These are phyloP conservation scores for Akanthomyces muscarius DNA, from an alignment of 2,329 filamentous ascomycete species.

Conservation along the genomic window DNA sequence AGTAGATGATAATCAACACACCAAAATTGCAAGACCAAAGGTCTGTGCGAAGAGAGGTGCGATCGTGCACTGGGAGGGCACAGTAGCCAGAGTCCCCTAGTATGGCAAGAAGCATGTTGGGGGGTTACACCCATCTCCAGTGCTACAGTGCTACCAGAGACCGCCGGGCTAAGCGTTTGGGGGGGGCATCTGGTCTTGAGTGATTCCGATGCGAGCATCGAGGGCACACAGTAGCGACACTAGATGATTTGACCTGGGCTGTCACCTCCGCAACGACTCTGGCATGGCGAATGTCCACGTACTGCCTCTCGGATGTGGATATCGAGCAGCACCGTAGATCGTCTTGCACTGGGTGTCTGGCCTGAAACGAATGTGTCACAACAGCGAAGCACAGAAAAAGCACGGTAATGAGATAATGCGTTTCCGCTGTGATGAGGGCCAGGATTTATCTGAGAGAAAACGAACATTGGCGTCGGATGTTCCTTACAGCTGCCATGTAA, in stretches of 20 bases:
- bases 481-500: too few relatives aligned
- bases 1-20: slow-evolving; percentile 2
- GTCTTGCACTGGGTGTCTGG: not conserved
- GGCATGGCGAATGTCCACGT: not conserved
- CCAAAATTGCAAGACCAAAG: not conserved
- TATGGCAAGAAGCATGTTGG: not conserved
- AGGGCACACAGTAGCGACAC: not conserved
- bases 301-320: not conserved
- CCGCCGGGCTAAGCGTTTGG: not conserved
- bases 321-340: not conserved
- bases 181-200: too few relatives aligned
- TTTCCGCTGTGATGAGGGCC: too few relatives aligned
- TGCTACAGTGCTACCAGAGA: not conserved
- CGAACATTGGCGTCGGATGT: too few relatives aligned
- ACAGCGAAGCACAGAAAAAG: not conserved
- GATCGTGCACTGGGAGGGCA: not conserved
- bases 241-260: not conserved
- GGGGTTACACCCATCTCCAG: not conserved
- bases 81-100: not conserved
- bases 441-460: too few relatives aligned
- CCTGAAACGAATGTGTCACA: not conserved
- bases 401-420: not conserved
- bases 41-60: slow-evolving; percentile 15
- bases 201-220: too few relatives aligned
- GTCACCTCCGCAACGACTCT: not conserved